Conservation (phyloP, 441 rosid genomes). For the Geranium incanum region DNA sequence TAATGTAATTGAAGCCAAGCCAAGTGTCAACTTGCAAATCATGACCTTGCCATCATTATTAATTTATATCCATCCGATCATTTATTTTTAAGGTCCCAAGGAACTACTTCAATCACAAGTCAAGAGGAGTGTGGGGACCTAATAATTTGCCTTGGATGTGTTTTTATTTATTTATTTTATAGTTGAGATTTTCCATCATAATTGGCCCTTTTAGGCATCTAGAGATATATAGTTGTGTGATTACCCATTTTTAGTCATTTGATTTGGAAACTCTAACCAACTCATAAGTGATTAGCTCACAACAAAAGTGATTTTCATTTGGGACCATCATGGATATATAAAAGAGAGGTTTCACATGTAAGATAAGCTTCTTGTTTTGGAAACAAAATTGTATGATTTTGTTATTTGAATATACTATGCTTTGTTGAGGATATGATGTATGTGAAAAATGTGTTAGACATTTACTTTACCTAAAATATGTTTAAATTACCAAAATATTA, state of each 20-base stretch:
- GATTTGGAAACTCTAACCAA: constrained; percentile 28
- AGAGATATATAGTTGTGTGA: constrained; percentile 17
- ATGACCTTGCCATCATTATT: constrained; percentile 17
- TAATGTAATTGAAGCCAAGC: constrained; percentile 4
- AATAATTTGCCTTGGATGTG: constrained; percentile 4
- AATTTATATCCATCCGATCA: constrained; percentile 14
- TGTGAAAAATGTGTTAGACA: too few relatives aligned
- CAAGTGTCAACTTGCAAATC: constrained; percentile 13
- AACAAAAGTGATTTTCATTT: not conserved
- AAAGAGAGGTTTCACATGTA: not conserved
- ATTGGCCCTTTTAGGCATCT: constrained; percentile 16
- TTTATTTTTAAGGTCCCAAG: not conserved
- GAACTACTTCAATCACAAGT: constrained; percentile 20
- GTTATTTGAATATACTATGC: too few relatives aligned
- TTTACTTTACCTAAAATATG: too few relatives aligned
- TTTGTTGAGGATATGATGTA: too few relatives aligned
- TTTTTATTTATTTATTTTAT: not conserved
- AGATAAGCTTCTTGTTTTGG: not conserved
- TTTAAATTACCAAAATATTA: too few relatives aligned
- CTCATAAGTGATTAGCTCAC: constrained; percentile 14
- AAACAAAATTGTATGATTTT: not conserved
- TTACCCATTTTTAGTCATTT: constrained; percentile 25
- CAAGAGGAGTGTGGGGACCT: constrained; percentile 16
- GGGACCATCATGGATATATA: not conserved
- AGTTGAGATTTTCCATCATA: constrained; percentile 26